A percentile compares a stretch with the other conserved stretches of the same genome.
Evolutionary conservation across 2,329 filamentous ascomycete species (phyloP).

Genomic region (Helotiales sp.): DNA sequence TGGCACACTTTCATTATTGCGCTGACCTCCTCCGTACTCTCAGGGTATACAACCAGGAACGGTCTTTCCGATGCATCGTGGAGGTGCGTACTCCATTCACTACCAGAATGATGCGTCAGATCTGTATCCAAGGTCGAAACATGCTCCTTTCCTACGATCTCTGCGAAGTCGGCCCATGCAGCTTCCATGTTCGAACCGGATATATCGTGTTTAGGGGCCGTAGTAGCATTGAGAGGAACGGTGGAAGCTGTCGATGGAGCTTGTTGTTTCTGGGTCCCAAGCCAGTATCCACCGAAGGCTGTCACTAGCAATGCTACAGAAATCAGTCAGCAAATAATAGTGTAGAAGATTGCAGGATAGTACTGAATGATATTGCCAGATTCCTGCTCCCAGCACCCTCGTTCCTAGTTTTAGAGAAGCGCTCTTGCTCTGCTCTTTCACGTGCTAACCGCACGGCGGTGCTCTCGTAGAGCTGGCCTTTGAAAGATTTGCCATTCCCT

Average conservation of each 20-base stretch:
- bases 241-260: conserved; percentile 57
- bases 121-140: conserved; percentile 61
- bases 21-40: conserved; percentile 79
- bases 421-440: conserved; percentile 55
- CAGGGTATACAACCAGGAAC: conserved; percentile 75
- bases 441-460: conserved; percentile 53
- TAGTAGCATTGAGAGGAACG: conserved; percentile 53
- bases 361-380: conserved; percentile 56
- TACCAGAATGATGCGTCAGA: conserved; percentile 56
- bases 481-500: conserved; percentile 43
- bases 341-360: not conserved
- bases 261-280: conserved; percentile 56
- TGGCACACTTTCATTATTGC: conserved; percentile 88
- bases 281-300: conserved; percentile 47
- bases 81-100: conserved; percentile 63
- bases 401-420: conserved; percentile 45
- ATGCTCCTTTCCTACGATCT: conserved; percentile 62
- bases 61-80: conserved; percentile 49
- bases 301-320: conserved; percentile 30
- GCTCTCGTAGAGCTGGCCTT: conserved; percentile 60
- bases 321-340: conserved; percentile 3
- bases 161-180: conserved; percentile 68
- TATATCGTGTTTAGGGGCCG: conserved; percentile 55
- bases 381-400: conserved; percentile 43
- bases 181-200: conserved; percentile 65